phyloP scores from a whole-genome alignment of 1,284 basidiomycete genomes.

The Ceratobasidium sp. region DNA sequence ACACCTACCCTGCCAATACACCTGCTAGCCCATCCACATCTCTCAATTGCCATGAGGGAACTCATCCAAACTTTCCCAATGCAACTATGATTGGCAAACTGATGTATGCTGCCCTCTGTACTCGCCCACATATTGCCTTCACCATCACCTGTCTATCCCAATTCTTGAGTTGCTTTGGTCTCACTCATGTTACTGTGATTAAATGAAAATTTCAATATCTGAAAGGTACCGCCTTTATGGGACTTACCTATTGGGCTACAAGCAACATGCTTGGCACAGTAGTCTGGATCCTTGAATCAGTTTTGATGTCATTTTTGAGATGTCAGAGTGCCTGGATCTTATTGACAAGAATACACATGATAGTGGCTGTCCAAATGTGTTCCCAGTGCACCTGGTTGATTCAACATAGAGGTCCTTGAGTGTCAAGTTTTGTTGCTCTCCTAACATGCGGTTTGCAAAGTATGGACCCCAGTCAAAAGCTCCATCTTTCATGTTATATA shows the following conservation, averaged over 20 bases:
- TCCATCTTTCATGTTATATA: too few relatives aligned
- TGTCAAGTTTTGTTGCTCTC: too few relatives aligned
- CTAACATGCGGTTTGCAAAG: too few relatives aligned
- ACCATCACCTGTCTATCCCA: slow-evolving; percentile 19
- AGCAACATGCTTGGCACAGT: too few relatives aligned
- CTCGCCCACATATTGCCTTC: slow-evolving; percentile 42
- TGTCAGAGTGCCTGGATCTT: too few relatives aligned
- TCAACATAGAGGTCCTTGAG: too few relatives aligned
- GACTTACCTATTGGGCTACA: slow-evolving; percentile 44
- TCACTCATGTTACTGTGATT: slow-evolving; percentile 49
- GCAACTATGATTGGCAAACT: slow-evolving; percentile 38
- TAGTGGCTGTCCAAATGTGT: too few relatives aligned
- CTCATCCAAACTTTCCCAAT: slow-evolving; percentile 5
- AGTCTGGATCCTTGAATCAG: too few relatives aligned
- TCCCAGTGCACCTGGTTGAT: too few relatives aligned
- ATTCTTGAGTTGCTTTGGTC: slow-evolving; percentile 25
- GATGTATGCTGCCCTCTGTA: slow-evolving; percentile 46
- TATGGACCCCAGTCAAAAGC: too few relatives aligned
- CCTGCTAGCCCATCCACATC: not conserved
- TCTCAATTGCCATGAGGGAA: slow-evolving; percentile 14
- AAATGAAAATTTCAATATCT: slow-evolving; percentile 53
- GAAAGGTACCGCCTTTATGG: slow-evolving; percentile 47
- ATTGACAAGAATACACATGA: too few relatives aligned
- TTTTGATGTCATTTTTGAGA: too few relatives aligned
- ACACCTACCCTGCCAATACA: slow-evolving; percentile 11